phyloP scores from a whole-genome alignment of 1,284 basidiomycete genomes.

The Bjerkandera adusta region DNA sequence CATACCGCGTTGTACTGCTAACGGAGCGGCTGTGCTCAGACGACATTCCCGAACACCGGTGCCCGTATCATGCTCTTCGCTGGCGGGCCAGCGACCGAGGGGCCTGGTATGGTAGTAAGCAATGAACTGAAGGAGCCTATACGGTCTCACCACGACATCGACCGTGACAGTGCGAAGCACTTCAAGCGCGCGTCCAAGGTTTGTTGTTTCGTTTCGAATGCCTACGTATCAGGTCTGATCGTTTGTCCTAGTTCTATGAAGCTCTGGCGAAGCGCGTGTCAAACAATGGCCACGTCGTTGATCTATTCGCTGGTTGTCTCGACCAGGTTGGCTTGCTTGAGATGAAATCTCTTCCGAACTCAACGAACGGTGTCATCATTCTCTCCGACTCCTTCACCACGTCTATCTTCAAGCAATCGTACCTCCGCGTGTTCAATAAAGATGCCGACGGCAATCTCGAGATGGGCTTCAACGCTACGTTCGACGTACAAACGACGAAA shows the following conservation, averaged over 20 bases:
- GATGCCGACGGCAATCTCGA: conserved; percentile 91
- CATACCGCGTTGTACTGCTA: not conserved
- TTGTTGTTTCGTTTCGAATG: conserved; percentile 17
- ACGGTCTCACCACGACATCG: conserved; percentile 98
- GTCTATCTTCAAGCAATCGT: conserved; percentile 98
- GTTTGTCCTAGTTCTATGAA: conserved; percentile 82
- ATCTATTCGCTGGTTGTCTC: conserved; percentile 95
- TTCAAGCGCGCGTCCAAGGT: conserved; percentile 97
- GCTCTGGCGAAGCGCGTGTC: conserved; percentile 91
- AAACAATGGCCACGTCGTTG: conserved; percentile 92
- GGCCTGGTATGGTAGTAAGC: conserved; percentile 95
- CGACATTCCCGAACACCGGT: conserved; percentile 95
- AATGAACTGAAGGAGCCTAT: conserved; percentile 98
- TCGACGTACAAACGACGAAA: conserved; percentile 98
- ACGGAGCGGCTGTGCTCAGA: conserved; percentile 38
- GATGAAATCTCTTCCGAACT: conserved; percentile 95
- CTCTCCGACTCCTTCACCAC: conserved; percentile 98
- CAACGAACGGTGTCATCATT: conserved; percentile 95
- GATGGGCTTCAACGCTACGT: conserved; percentile 99
- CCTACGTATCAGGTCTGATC: conserved; percentile 6
- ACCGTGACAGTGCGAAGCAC: conserved; percentile 95
- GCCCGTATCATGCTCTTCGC: conserved; percentile 96
- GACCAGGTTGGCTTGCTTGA: conserved; percentile 98
- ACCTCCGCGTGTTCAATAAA: conserved; percentile 92
- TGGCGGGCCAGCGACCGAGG: conserved; percentile 96